Evolutionary conservation across 177 flowering plant species (phyloP).

Genomic region (Telopea speciosissima): DNA sequence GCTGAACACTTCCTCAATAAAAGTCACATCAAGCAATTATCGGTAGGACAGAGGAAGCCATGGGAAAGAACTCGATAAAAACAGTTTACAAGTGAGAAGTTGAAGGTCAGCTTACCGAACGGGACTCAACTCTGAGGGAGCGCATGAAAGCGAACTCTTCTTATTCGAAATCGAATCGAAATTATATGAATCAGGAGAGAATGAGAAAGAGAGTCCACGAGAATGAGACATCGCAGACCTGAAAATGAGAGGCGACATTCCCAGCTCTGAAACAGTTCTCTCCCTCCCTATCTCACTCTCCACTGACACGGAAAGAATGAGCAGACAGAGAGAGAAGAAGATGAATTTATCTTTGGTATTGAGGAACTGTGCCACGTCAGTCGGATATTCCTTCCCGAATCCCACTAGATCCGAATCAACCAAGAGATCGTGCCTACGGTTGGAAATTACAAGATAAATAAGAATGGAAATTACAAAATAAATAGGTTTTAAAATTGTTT

Average conservation of each 20-base stretch:
- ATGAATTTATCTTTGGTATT: conserved; percentile 8
- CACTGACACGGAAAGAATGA: no score
- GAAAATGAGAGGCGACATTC: conserved; percentile 26
- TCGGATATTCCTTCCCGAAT: background rate
- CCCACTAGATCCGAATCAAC: no score
- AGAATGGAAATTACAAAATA: no score
- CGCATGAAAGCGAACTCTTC: conserved; percentile 17
- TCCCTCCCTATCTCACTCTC: background rate
- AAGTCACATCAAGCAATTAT: background rate
- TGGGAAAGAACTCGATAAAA: background rate
- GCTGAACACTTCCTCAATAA: background rate
- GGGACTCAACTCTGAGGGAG: conserved; percentile 24
- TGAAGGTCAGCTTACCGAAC: conserved; percentile 22
- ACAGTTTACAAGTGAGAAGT: background rate
- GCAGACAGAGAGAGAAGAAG: no score
- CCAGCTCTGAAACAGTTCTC: conserved; percentile 10
- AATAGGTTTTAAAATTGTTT: no score
- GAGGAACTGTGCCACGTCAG: conserved; percentile 13
- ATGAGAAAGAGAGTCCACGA: conserved; percentile 4
- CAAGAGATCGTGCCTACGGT: no score
- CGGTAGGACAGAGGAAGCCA: background rate
- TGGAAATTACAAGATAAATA: no score
- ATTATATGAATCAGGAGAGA: background rate
- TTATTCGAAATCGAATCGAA: conserved; percentile 10
- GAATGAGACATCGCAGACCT: conserved; percentile 18